Conservation (phyloP, 208 protist genomes). For the Wallacemonas sp. region DNA sequence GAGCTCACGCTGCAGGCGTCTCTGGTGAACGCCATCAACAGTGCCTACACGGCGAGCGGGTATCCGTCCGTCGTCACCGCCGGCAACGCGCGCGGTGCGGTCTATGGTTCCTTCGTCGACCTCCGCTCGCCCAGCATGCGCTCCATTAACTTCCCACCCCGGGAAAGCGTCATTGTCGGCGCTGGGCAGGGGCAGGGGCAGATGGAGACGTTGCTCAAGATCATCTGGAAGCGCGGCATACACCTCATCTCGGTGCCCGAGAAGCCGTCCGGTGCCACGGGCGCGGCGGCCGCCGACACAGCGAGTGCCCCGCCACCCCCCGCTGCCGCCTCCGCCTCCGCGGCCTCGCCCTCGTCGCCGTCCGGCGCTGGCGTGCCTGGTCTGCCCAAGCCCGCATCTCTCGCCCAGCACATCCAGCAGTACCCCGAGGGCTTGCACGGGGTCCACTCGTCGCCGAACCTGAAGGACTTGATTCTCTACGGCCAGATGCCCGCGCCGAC, state of each 20-base stretch:
- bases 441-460: constrained; percentile 50
- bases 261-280: neutral
- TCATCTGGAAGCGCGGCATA: constrained; percentile 23
- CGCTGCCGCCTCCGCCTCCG: neutral
- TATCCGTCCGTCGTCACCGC: constrained; percentile 60
- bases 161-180: constrained; percentile 51
- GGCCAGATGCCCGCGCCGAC: constrained; percentile 27
- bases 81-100: constrained; percentile 33
- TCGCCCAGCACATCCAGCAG: constrained; percentile 47
- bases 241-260: constrained; percentile 15
- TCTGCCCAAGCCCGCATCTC: constrained; percentile 20
- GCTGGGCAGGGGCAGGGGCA: constrained; percentile 17
- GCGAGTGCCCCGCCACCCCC: neutral
- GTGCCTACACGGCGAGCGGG: constrained; percentile 74
- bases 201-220: constrained; percentile 28
- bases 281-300: neutral
- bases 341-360: constrained; percentile 2
- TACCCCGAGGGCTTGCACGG: constrained; percentile 75
- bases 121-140: constrained; percentile 52
- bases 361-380: constrained; percentile 9
- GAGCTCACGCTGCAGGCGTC: constrained; percentile 45
- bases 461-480: constrained; percentile 50
- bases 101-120: constrained; percentile 80
- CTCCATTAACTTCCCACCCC: constrained; percentile 68
- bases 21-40: constrained; percentile 69